Base-by-base conservation (phyloP, 2,329 filamentous ascomycete genomes). In the Apiospora hydei region DNA sequence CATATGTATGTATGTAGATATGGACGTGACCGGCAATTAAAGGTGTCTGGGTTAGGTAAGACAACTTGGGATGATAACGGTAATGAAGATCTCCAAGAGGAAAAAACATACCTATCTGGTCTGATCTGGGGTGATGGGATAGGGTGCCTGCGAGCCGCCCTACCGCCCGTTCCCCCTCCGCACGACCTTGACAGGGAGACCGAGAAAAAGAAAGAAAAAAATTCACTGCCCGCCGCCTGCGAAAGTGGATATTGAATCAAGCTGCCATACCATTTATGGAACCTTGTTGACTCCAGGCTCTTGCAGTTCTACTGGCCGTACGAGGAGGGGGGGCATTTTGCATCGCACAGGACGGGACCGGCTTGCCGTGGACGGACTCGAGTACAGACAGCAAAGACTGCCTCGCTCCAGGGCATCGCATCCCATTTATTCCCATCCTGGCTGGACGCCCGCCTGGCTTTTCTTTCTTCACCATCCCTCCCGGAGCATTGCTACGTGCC, bases 241-340 rank as follows among this genome's bases (percentile, higher is more conserved):
- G 18, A 57, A 16, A 57, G 51, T 57, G 51, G 51, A 57, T 57
- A 64, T 64, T 38, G 53, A 10, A 11, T 38, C 30, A 34, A 38
- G 34, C 57, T 64, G 57, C 18, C 57, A 64, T 51, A 30, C 34
- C 57, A 41, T n/a, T 64, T 41, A 64, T 64, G 30, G 57, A 64
- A 64, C 57, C 34, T 64, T 64, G 57, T 64, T 64, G 57, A 61
- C 53, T 61, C 30, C 53, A 61, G 53, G 53, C 18, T 34, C 30
- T 61, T 61, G 53, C 53, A 61, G 30, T 61, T 26, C 30, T 34
- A n/a, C 30, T 61, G 38, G 53, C 53, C 38, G 30, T 61, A 61
- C 16, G 7, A 21, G 16, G 53, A 61, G 30, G 53, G 53, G 30
- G 16, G 34, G 16, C 34, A 61, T 38, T 61, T 34, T 61, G 7